Evolutionary conservation across 768 basidiomycete species (phyloP).

Genomic region (Rhodosporidiobolus odoratus): DNA sequence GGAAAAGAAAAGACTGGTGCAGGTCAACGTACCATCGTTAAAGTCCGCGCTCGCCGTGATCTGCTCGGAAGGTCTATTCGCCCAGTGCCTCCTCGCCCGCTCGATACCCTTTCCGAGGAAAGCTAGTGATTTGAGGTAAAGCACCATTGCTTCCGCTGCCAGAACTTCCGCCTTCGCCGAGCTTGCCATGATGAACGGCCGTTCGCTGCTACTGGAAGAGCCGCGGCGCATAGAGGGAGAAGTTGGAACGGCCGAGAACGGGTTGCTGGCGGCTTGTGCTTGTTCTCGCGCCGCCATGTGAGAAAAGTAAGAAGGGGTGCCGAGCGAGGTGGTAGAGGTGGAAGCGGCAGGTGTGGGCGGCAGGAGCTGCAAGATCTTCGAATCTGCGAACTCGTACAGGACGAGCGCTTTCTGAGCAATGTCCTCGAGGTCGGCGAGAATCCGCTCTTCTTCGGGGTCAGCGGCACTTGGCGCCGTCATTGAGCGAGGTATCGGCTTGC

Average conservation of each 20-base stretch:
- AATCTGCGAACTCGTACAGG: conserved; percentile 83
- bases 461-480: conserved; percentile 17
- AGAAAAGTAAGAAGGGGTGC: conserved; percentile 34
- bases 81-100: conserved; percentile 62
- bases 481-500: conserved; percentile 35
- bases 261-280: conserved; percentile 30
- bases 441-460: conserved; percentile 62
- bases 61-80: conserved; percentile 69
- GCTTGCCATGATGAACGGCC: conserved; percentile 26
- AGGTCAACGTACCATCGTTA: conserved; percentile 63
- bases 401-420: conserved; percentile 94
- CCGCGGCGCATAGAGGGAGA: conserved; percentile 38
- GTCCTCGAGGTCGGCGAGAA: conserved; percentile 77
- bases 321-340: conserved; percentile 24
- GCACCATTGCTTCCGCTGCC: conserved; percentile 63
- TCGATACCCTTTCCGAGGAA: conserved; percentile 92
- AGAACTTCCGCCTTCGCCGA: conserved; percentile 35
- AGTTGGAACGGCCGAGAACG: conserved; percentile 35
- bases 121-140: conserved; percentile 85
- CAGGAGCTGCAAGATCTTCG: conserved; percentile 79
- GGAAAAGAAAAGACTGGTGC: conserved; percentile 7
- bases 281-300: conserved; percentile 34
- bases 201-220: conserved; percentile 38
- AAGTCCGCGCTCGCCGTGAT: conserved; percentile 57
- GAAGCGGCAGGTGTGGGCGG: conserved; percentile 60